Base-by-base conservation (phyloP, 768 basidiomycete genomes). In the Mycena chlorophos region DNA sequence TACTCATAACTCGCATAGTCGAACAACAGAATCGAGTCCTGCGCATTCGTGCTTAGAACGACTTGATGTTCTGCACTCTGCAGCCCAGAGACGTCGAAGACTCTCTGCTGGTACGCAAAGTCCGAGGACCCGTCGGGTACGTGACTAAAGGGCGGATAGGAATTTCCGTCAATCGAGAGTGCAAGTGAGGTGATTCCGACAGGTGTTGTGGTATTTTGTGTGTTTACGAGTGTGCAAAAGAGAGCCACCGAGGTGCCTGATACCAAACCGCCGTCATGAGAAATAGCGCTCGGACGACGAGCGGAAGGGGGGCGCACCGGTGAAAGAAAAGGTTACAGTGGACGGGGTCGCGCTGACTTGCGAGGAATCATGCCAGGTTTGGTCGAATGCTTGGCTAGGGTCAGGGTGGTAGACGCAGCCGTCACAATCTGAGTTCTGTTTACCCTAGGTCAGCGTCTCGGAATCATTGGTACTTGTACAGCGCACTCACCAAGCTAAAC, bases 1-100 rank as follows among this genome's bases (percentile, higher is more conserved):
- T 4, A 56, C 58, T 28, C 56, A 27, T 60, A 60, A 22, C 31
- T 13, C 20, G 58, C 58, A 22, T 43, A 60, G 47, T 60, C 58
- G 28, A 56, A 60, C 23, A 56, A 22, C 0, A 60, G 14, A 5
- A 55, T 37, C 5, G 58, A 49, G 4, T 51, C 58, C 20, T 37
- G 4, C 8, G 58, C 27, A 45, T 55, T 49, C 10, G 58, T 52
- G 19, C 50, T 19, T 22, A 60, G 14, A 14, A 53, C 48, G 13
- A 56, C 39, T 26, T 42, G 19, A 40, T 60, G 58, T 5, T 37
- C 10, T 0, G 6, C 29, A 20, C 53, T 38, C 5, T 5, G 30
- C 26, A 60, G 37, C 5, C 43, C 43, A 13, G 26, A 6, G 3
- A 52, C 16, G 25, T 34, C 30, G 37, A 60, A 37, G 16, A 60